These are phyloP conservation scores for Nitzschia sp. DNA, from an alignment of 108 stramenopile genomes.

Conservation along the genomic window DNA sequence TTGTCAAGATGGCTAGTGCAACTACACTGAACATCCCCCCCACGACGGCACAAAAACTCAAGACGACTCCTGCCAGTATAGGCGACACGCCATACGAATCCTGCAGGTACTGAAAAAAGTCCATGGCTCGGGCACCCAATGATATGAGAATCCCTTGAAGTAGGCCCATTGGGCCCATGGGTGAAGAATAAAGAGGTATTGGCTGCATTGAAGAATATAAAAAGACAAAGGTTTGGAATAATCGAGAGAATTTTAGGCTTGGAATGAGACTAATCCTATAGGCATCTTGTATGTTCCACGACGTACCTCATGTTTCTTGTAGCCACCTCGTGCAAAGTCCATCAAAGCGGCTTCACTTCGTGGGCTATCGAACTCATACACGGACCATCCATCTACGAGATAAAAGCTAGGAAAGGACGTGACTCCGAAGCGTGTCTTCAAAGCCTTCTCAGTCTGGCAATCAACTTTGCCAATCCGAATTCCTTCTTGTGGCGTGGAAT, in stretches of 20 bases:
- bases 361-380: constrained; percentile 63
- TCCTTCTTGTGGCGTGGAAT: constrained; percentile 29
- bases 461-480: constrained; percentile 87
- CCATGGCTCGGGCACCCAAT: constrained; percentile 41
- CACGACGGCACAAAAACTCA: constrained; percentile 23
- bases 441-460: constrained; percentile 60
- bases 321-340: constrained; percentile 53
- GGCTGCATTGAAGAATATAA: constrained; percentile 31
- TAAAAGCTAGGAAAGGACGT: constrained; percentile 78
- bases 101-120: constrained; percentile 47
- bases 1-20: constrained; percentile 31
- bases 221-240: not conserved
- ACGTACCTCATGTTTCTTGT: constrained; percentile 51
- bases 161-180: constrained; percentile 81
- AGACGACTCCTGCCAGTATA: constrained; percentile 26
- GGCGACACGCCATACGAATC: constrained; percentile 42
- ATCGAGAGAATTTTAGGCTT: not conserved
- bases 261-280: not conserved
- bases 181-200: constrained; percentile 49
- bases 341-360: constrained; percentile 56
- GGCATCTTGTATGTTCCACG: not conserved
- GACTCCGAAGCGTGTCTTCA: constrained; percentile 67
- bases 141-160: constrained; percentile 56
- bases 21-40: constrained; percentile 33
- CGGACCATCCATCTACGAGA: constrained; percentile 70